These are phyloP conservation scores for Rhexocercosporidium sp. DNA, from an alignment of 2,329 filamentous ascomycete species.

Conservation along the genomic window DNA sequence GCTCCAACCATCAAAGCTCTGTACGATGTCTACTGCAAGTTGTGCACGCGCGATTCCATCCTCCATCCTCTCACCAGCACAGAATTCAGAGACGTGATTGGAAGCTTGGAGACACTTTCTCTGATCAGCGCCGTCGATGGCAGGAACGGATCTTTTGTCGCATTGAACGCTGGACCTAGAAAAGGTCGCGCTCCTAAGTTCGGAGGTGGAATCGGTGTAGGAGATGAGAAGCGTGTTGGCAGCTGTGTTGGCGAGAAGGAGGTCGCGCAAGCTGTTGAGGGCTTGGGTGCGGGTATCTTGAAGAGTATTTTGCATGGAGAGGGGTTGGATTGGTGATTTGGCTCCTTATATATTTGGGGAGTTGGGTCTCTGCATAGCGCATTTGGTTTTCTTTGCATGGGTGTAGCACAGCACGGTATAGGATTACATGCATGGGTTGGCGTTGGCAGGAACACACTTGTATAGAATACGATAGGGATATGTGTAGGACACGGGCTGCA, in stretches of 20 bases:
- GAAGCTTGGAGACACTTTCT: slow-evolving; percentile 86
- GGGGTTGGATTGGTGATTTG: slow-evolving; percentile 37
- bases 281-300: slow-evolving; percentile 65
- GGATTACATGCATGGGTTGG: slow-evolving; percentile 13
- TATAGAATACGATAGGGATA: slow-evolving; percentile 3
- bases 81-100: slow-evolving; percentile 92
- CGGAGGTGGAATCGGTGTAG: slow-evolving; percentile 52
- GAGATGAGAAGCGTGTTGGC: slow-evolving; percentile 78
- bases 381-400: slow-evolving; percentile 21
- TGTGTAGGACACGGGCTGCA: no score
- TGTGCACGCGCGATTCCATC: slow-evolving; percentile 88
- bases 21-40: slow-evolving; percentile 79
- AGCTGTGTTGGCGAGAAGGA: slow-evolving; percentile 84
- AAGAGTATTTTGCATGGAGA: slow-evolving; percentile 62
- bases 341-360: background rate
- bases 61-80: slow-evolving; percentile 88
- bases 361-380: slow-evolving; percentile 32
- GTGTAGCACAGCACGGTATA: background rate
- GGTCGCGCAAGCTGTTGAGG: slow-evolving; percentile 72
- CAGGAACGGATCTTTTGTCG: slow-evolving; percentile 69
- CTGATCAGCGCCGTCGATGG: slow-evolving; percentile 74
- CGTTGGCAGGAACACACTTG: slow-evolving; percentile 3
- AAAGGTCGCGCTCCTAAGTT: slow-evolving; percentile 64
- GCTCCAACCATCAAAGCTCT: slow-evolving; percentile 84
- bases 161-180: slow-evolving; percentile 68